Base-by-base conservation (phyloP, 1,284 basidiomycete species). In the Ganoderma leucocontextum region DNA sequence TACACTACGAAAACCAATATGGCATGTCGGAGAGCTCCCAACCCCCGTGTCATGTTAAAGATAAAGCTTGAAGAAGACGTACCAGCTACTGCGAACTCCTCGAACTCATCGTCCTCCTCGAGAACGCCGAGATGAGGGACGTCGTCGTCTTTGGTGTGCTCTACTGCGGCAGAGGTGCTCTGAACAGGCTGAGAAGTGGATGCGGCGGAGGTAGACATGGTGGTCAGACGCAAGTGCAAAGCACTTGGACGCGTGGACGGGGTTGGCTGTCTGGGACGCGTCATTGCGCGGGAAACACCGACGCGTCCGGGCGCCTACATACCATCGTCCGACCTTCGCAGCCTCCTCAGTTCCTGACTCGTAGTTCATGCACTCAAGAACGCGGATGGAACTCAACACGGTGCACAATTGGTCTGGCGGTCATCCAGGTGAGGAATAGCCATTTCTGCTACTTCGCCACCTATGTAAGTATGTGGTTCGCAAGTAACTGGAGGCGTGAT, bases 101-200 rank as follows among this genome's bases (percentile, higher is more conserved):
- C 94, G 76, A 92, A 95, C 80, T 95, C 93, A 76, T 95, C 93
- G 75, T 94, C 93, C 77, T 95, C 93, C 76, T 95, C 93, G 4
- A 95, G 81, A 15, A 92, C 89, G 49, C 91, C 91, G 1, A 94
- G 86, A 70, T 89, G 86, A 6, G 84, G 82, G 38, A 82, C 83
- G 19, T 82, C 82, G 1, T 83, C 83, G 19, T 81, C 78, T 69
- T 84, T 83, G 22, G 76, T 73, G 52, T 81, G 74, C 55, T 83
- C 82, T 1, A 75, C 74, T 1, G 75, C 72, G 55, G 82, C 82
- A 36, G 77, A 65, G 5, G 75, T 72, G 53, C 73, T 74, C 49
- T 75, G 74, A 5, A 72, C 68, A 13, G 81, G 71, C 68, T 85
- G 85, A 62, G 84, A 79, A 17, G 81, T 76, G 44, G 80, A 75